Evolutionary conservation across 1,284 basidiomycete species (phyloP), one percentile per base, ranked within the genome.

Genomic region (Rugosomyces carneus): DNA sequence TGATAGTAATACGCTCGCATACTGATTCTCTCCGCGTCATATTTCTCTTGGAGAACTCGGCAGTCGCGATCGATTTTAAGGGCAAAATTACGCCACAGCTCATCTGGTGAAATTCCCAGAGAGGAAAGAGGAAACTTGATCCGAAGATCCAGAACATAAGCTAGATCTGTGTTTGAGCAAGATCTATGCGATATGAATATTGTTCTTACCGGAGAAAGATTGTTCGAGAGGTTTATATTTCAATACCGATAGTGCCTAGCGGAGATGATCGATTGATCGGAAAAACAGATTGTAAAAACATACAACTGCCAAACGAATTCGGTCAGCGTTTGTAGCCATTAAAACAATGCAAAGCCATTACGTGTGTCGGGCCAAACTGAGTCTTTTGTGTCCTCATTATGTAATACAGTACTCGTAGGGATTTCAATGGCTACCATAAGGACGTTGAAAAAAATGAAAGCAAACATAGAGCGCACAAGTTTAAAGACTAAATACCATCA

Each of bases 141-240:
- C 16, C 61, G 67, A 21, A 79, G 58, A 44, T 75, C 68, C 15
- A 75, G 59, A 20, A 69, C 61, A 60, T 71, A 75, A 45, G 72
- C 74, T 78, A 49, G 27, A 20, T 9, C 37, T n/a, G n/a, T 3
- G n/a, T 16, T 10, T 31, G 13, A 4, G 6, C 4, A 31, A 31
- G 29, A 10, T 31, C 7, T n/a, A 26, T 26, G 29, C 13, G 3
- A 3, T 31, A 13, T 8, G 29, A 13, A 4, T 31, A 31, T 31
- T 11, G 29, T 37, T 52, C 64, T 29, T 50, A 78, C 78, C 67
- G 35, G 63, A 53, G 50, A 66, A 63, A 3, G 74, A 72, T 51
- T 71, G 66, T 9, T 64, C 52, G 20, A 53, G 45, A 31, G 70
- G 70, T 50, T 70, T 73, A 55, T 61, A 63, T 57, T 64, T 69